A percentile compares a stretch with the other conserved stretches of the same genome.
These are phyloP conservation scores for Psilocybe cyanescens DNA, from an alignment of 768 basidiomycete genomes.

Conservation along the genomic window DNA sequence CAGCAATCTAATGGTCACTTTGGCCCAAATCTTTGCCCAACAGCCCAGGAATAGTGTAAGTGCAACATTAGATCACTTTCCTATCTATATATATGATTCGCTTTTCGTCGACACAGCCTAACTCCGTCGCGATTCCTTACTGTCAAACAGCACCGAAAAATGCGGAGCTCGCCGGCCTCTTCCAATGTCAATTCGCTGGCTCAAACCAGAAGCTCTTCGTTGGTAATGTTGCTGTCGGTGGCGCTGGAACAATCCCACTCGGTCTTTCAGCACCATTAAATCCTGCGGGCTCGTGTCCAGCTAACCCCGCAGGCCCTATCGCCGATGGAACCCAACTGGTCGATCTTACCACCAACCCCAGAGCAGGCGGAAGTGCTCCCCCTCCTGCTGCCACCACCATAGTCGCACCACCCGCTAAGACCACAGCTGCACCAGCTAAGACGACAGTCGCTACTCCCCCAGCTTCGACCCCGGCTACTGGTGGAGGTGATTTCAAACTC, in stretches of 20 bases:
- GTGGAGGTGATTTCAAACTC: constrained; percentile 32
- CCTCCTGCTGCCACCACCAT: constrained; percentile 14
- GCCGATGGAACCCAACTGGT: constrained; percentile 49
- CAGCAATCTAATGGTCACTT: constrained; percentile 45
- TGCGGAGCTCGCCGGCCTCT: constrained; percentile 51
- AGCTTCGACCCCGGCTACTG: constrained; percentile 20
- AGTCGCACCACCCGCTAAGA: constrained; percentile 17
- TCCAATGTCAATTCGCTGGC: constrained; percentile 54
- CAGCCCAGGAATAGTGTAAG: constrained; percentile 56
- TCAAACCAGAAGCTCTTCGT: constrained; percentile 45
- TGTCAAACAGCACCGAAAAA: constrained; percentile 54
- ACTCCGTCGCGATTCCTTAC: constrained; percentile 49
- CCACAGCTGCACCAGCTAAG: constrained; percentile 17
- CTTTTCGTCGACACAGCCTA: constrained; percentile 37
- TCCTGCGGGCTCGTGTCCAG: constrained; percentile 51
- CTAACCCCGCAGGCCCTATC: constrained; percentile 44
- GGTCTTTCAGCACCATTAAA: constrained; percentile 38
- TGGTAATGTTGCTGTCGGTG: constrained; percentile 36
- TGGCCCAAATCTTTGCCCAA: constrained; percentile 52
- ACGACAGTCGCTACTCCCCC: constrained; percentile 18
- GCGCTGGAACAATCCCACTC: constrained; percentile 47
- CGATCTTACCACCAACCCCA: constrained; percentile 38
- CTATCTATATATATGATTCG: constrained; percentile 22
- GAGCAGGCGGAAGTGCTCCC: constrained; percentile 13
- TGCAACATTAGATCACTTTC: constrained; percentile 13